Evolutionary conservation across 768 basidiomycete genomes (phyloP).

Genomic region (Xerocomus brunneocitrinus): DNA sequence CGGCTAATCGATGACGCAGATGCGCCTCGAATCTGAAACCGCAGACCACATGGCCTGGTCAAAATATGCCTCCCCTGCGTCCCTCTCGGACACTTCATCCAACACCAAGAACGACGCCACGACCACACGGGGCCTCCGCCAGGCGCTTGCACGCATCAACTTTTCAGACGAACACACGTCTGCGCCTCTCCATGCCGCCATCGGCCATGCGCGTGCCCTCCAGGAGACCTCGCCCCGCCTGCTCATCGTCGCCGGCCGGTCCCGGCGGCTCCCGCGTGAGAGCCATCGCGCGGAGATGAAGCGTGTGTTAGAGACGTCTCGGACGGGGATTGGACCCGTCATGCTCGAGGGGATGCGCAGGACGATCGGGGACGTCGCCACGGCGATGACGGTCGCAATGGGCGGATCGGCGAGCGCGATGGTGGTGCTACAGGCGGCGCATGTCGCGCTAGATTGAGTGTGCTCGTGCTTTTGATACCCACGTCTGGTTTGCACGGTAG

Average conservation of each 20-base stretch:
- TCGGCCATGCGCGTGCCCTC: constrained; percentile 35
- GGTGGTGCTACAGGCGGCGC: constrained; percentile 64
- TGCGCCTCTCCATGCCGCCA: constrained; percentile 54
- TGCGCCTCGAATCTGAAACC: constrained; percentile 70
- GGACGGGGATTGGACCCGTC: neutral
- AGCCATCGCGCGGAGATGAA: constrained; percentile 67
- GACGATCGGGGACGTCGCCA: constrained; percentile 84
- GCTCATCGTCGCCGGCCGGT: constrained; percentile 69
- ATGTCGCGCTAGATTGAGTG: constrained; percentile 13
- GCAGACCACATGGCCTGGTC: constrained; percentile 79
- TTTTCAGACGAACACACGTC: constrained; percentile 58
- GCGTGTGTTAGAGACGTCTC: constrained; percentile 46
- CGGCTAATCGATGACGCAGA: constrained; percentile 57
- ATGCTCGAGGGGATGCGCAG: constrained; percentile 45
- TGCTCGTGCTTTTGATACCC: neutral
- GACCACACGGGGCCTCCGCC: constrained; percentile 9
- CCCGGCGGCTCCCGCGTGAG: constrained; percentile 64
- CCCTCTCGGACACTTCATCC: constrained; percentile 1
- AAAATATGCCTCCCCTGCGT: constrained; percentile 42
- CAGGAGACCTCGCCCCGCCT: constrained; percentile 36
- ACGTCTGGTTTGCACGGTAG: neutral
- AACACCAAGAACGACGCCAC: neutral
- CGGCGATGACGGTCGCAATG: constrained; percentile 60
- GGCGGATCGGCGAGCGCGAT: constrained; percentile 47
- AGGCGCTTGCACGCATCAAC: constrained; percentile 52